These are phyloP conservation scores for Exophiala bonariae DNA, from an alignment of 2,329 filamentous ascomycete species.

Conservation along the genomic window DNA sequence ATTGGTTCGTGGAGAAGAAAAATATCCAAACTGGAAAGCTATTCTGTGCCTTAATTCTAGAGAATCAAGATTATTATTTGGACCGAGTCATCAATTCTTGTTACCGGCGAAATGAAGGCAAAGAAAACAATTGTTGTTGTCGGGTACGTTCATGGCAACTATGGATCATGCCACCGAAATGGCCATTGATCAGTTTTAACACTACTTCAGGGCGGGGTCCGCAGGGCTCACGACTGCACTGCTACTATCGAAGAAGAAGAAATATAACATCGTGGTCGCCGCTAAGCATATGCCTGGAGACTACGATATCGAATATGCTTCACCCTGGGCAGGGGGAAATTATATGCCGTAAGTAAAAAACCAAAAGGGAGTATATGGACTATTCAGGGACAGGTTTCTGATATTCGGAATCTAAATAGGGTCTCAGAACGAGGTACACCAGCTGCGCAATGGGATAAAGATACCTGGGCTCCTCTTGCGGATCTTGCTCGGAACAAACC, in stretches of 20 bases:
- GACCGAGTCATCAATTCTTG: too few species aligned
- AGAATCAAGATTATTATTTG: too few species aligned
- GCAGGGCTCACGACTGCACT: slow-evolving; percentile 61
- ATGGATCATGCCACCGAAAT: too few species aligned
- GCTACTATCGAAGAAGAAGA: slow-evolving; percentile 52
- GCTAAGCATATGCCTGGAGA: slow-evolving; percentile 87
- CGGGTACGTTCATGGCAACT: too few species aligned
- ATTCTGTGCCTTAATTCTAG: too few species aligned
- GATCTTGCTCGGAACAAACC: slow-evolving; percentile 61
- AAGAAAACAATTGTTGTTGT: too few species aligned
- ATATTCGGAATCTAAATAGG: too few species aligned
- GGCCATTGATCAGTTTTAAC: not conserved
- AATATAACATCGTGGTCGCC: slow-evolving; percentile 62
- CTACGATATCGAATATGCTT: slow-evolving; percentile 74
- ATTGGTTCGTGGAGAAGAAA: too few species aligned
- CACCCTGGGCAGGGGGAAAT: slow-evolving; percentile 79
- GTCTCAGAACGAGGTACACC: slow-evolving; percentile 33
- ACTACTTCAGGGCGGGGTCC: slow-evolving; percentile 53
- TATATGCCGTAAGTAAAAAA: slow-evolving; percentile 60
- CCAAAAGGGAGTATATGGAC: too few species aligned
- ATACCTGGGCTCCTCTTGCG: slow-evolving; percentile 61
- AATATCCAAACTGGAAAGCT: too few species aligned
- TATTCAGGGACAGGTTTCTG: too few species aligned
- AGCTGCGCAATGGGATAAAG: slow-evolving; percentile 53
- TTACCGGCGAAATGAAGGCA: too few species aligned